Conservation (phyloP, 2,329 filamentous ascomycete genomes). For the Xylariaceae sp. region DNA sequence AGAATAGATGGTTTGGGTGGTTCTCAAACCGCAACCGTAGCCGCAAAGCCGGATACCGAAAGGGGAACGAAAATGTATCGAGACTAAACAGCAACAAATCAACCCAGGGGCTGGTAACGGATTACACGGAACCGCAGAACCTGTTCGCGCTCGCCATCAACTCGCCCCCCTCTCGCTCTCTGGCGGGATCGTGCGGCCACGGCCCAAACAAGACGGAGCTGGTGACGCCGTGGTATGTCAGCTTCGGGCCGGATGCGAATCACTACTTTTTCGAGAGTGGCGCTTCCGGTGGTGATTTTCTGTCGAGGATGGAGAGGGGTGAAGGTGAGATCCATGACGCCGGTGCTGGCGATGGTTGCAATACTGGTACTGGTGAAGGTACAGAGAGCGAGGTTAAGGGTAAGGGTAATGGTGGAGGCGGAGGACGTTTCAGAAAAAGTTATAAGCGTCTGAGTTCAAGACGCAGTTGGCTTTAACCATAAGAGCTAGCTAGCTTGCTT, state of each 20-base stretch:
- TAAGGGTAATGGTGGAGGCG: constrained; percentile 6
- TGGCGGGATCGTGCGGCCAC: constrained; percentile 25
- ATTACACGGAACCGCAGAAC: constrained; percentile 74
- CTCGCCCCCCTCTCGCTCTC: constrained; percentile 24
- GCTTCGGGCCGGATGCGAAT: constrained; percentile 22
- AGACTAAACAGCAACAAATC: no score
- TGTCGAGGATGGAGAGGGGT: constrained; percentile 4
- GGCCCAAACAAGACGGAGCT: constrained; percentile 21
- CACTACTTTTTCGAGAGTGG: constrained; percentile 27
- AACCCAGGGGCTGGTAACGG: constrained; percentile 60
- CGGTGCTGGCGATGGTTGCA: neutral
- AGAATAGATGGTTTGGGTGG: no score
- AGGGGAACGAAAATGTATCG: constrained; percentile 3
- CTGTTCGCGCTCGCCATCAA: constrained; percentile 69
- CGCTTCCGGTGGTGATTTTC: neutral
- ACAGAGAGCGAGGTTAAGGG: constrained; percentile 4
- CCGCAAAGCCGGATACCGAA: neutral
- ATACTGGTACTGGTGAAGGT: neutral
- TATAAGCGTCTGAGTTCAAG: constrained; percentile 23
- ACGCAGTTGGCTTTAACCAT: constrained; percentile 18
- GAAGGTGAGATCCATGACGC: no score
- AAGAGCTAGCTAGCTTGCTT: no score
- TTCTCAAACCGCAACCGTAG: neutral
- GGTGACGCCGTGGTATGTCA: constrained; percentile 23
- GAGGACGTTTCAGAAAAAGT: constrained; percentile 10